Base-by-base conservation (phyloP, 78 protist genomes). In the Dictyostelium intermedium region DNA sequence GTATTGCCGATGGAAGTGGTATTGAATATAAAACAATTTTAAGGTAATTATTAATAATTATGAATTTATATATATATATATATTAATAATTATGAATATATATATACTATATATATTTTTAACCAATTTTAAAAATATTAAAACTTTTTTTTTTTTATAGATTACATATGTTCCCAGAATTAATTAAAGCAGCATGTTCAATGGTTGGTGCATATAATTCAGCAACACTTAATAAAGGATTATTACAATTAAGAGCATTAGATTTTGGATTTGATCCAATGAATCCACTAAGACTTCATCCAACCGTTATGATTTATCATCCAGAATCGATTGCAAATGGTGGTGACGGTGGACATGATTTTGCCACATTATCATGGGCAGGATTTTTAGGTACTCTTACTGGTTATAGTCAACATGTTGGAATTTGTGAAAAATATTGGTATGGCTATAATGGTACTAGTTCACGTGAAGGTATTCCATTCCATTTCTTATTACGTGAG, bases 151-250 rank as follows among this genome's bases (percentile, higher is more conserved):
- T 39, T 39, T 39, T 5, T 39, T 5, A 39, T 56, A 87, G 80
- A 35, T 13, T 93, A 14, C 87, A 83, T 27, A 95, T 96, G 96
- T 96, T 96, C 74, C 97, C 97, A 11, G 97, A 96, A 76, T 63
- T 96, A 32, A 93, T 86, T 76, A 96, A 93, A 82, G 97, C 97
- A 18, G 85, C 95, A 1, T 96, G 97, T 84, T 72, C 96, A 35
- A 87, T 93, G 96, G 32, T 96, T 23, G 97, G 97, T 25, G 95
- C 96, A 6, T 89, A 83, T 73, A 93, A 93, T 50, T 34, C 47
- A 5, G 91, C 96, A 20, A 87, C 86, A 32, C 63, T 72, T 5
- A 43, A 84, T 66, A 79, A 95, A 79, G 84, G 81, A 13, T 69
- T 96, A 20, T 35, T 77, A 25, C 97, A 96, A 66, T 56, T 96